Percentiles rank a stretch among this genome's conserved stretches.
phyloP scores from a whole-genome alignment of 768 basidiomycete genomes.

The Tricholomella constricta region DNA sequence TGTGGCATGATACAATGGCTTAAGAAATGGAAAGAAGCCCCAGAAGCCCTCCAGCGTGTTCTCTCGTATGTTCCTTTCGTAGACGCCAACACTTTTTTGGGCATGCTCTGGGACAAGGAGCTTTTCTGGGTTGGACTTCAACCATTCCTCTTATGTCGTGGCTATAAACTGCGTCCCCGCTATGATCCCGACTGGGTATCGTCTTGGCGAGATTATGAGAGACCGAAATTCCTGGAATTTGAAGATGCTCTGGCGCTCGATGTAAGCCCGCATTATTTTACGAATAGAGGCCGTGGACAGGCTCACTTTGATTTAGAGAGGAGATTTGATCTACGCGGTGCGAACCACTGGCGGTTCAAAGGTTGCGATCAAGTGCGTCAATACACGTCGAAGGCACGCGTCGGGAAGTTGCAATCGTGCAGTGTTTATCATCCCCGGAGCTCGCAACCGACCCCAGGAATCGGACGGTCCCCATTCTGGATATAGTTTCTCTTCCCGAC shows the following conservation, averaged over 20 bases:
- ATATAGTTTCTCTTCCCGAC: slow-evolving; percentile 11
- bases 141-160: not conserved
- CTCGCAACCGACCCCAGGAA: slow-evolving; percentile 18
- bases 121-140: not conserved
- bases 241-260: no score
- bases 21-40: slow-evolving; percentile 3
- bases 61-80: not conserved
- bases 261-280: no score
- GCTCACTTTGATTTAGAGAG: no score
- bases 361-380: not conserved
- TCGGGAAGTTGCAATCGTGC: slow-evolving; percentile 11
- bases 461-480: slow-evolving; percentile 21
- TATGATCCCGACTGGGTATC: no score
- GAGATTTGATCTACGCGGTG: no score
- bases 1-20: slow-evolving; percentile 3
- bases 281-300: no score
- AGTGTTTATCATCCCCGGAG: slow-evolving; percentile 12
- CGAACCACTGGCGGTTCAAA: no score
- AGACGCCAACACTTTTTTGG: not conserved
- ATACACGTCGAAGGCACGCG: no score
- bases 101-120: not conserved
- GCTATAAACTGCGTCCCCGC: not conserved
- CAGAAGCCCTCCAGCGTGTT: not conserved
- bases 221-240: no score
- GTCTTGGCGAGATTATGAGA: no score